These are phyloP conservation scores for Hymenoscyphus linearis DNA, from an alignment of 2,329 filamentous ascomycete species.

Conservation along the genomic window DNA sequence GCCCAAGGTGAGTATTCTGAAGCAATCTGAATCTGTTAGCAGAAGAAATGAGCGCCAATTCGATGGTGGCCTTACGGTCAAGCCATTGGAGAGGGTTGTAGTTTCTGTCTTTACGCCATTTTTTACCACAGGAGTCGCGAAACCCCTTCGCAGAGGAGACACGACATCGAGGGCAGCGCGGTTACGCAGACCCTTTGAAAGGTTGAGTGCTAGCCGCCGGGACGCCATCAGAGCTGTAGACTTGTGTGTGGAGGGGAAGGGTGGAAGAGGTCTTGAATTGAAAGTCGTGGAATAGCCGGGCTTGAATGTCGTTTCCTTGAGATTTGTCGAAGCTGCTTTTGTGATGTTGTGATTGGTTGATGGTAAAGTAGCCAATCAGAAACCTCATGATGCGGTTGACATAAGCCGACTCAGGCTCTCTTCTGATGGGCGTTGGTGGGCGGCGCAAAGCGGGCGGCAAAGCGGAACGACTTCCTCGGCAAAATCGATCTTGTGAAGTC, in stretches of 20 bases:
- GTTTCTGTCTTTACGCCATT: constrained; percentile 80
- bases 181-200: constrained; percentile 84
- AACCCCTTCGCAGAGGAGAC: constrained; percentile 73
- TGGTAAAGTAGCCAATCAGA: constrained; percentile 21
- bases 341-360: background rate
- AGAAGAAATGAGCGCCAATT: constrained; percentile 10
- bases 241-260: constrained; percentile 16
- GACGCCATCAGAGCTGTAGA: constrained; percentile 67
- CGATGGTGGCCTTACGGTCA: constrained; percentile 62
- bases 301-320: constrained; percentile 13
- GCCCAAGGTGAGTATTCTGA: constrained; percentile 98
- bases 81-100: constrained; percentile 93
- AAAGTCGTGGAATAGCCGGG: constrained; percentile 2
- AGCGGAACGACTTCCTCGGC: constrained; percentile 11
- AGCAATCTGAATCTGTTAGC: constrained; percentile 64
- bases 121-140: constrained; percentile 74
- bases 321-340: constrained; percentile 23
- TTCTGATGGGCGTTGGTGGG: no score
- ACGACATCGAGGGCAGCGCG: constrained; percentile 77
- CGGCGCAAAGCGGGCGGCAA: constrained; percentile 8
- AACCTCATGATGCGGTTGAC: constrained; percentile 9
- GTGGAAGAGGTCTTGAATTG: constrained; percentile 20
- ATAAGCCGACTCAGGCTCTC: constrained; percentile 5
- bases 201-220: constrained; percentile 92
- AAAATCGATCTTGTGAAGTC: constrained; percentile 8